phyloP scores from a whole-genome alignment of 2,329 filamentous ascomycete genomes.

The Fusarium nematophilum region DNA sequence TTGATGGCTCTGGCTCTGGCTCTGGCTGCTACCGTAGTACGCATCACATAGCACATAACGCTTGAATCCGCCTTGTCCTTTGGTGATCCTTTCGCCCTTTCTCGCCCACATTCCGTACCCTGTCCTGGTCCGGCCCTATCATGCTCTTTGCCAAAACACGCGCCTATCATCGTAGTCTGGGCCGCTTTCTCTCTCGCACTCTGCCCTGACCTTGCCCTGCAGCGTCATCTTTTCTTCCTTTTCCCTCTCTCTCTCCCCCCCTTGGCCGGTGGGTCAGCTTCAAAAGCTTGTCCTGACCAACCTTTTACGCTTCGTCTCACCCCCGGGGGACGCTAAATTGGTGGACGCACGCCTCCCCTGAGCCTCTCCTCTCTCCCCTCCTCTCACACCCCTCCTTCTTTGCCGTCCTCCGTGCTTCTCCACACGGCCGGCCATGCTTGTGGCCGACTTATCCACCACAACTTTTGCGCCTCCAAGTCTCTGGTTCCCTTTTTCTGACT shows the following conservation, averaged over 20 bases:
- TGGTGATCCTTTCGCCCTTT: neutral
- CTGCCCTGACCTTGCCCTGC: conserved; percentile 31
- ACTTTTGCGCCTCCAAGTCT: conserved; percentile 39
- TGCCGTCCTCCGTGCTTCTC: conserved; percentile 45
- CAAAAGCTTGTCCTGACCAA: conserved; percentile 49
- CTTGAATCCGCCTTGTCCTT: neutral
- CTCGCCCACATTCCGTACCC: conserved; percentile 27
- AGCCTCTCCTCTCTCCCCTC: conserved; percentile 14
- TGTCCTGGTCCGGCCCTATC: conserved; percentile 32
- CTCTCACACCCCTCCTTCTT: conserved; percentile 39
- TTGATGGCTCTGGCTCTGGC: neutral
- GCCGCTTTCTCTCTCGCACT: conserved; percentile 2
- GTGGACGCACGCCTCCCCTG: too few relatives aligned
- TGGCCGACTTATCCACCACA: conserved; percentile 50
- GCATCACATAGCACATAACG: too few relatives aligned
- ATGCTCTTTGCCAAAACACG: conserved; percentile 19
- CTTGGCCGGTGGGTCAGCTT: conserved; percentile 40
- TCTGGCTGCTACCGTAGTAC: too few relatives aligned
- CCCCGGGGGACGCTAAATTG: too few relatives aligned
- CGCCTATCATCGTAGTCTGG: neutral
- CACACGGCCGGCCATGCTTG: conserved; percentile 48
- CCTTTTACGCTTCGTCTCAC: conserved; percentile 30
- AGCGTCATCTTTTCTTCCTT: conserved; percentile 46
- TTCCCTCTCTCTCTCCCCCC: conserved; percentile 24
- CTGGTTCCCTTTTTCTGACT: conserved; percentile 39